These are phyloP conservation scores for Batkoa obscura DNA, from an alignment of 371 early-diverging fungal species.

Conservation along the genomic window DNA sequence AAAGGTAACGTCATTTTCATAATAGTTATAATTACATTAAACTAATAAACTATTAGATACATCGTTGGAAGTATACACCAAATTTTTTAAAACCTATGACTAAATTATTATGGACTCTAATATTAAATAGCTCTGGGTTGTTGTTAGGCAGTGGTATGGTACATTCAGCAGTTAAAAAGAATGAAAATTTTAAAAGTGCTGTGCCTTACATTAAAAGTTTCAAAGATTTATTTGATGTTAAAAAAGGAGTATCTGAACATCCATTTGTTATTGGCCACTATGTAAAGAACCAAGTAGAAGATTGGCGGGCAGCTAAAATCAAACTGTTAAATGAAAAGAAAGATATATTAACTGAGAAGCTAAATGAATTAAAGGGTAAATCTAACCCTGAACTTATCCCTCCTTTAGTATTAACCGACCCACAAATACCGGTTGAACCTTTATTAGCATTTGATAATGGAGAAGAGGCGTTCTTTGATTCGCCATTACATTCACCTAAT, in stretches of 20 bases:
- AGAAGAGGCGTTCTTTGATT: neutral
- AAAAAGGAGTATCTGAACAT: conserved; percentile 9
- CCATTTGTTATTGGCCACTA: conserved; percentile 9
- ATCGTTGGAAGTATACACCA: conserved; percentile 5
- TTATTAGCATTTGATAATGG: neutral
- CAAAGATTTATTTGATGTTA: conserved; percentile 6
- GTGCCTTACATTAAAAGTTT: conserved; percentile 6
- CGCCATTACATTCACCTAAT: neutral
- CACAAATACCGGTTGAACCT: neutral
- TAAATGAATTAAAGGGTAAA: neutral
- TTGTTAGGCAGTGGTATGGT: conserved; percentile 8
- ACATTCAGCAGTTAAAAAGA: neutral
- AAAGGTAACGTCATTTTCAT: neutral
- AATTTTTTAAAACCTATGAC: conserved; percentile 2
- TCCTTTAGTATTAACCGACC: neutral
- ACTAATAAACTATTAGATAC: neutral
- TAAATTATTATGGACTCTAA: conserved; percentile 1
- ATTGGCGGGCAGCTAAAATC: conserved; percentile 5
- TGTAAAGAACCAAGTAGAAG: conserved; percentile 5
- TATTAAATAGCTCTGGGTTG: conserved; percentile 5
- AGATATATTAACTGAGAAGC: neutral
- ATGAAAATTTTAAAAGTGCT: neutral
- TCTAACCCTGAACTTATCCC: neutral
- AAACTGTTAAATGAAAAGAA: neutral
- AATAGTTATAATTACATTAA: neutral